Base-by-base conservation (phyloP, 163 green algal species). In the Volvox carteri region DNA sequence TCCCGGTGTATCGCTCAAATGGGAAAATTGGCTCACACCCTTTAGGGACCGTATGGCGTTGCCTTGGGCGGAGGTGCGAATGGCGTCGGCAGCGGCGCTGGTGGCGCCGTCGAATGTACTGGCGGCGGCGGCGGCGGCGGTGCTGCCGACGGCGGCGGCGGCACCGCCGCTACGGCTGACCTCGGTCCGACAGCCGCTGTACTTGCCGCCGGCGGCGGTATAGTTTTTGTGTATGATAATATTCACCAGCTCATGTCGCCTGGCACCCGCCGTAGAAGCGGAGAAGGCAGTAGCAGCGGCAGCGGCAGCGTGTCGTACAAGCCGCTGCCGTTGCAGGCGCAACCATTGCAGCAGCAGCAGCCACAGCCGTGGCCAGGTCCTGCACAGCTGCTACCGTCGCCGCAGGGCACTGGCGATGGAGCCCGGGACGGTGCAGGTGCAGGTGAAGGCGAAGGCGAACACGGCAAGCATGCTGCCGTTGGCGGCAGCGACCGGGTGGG, bases 281-380 rank as follows among this genome's bases (percentile, higher is more conserved):
- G 67, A 12, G 67, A 76, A 18, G 21, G n/a, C 70, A 54, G 70
- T 39, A 78, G 70, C 70, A 78, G 70, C 70, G 70, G 70, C 37
- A 54, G 70, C 70, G 70, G 39, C 37, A 78, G 70, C 39, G 70
- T 78, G 70, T 78, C 70, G 37, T 78, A 39, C 70, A 78, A 14
- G 65, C 65, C 65, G 1, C 19, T 56, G 41, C 70, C 16, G 11
- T 23, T 14, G 14, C 30, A 56, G 23, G 39, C 41, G 18, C 37
- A 41, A 39, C 39, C 70, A 50, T 28, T 11, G 67, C 67, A 76
- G n/a, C 25, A 76, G 6, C 60, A 39, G 60, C 60, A 35, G 60
- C 60, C 60, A 28, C 60, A 72, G 60, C 60, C 60, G 37, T 37
- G 60, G 60, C 60, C 60, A 72, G 60, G 28, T 39, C 28, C 60